phyloP scores from a whole-genome alignment of 164 flowering plant species.

The Annona cherimola region DNA sequence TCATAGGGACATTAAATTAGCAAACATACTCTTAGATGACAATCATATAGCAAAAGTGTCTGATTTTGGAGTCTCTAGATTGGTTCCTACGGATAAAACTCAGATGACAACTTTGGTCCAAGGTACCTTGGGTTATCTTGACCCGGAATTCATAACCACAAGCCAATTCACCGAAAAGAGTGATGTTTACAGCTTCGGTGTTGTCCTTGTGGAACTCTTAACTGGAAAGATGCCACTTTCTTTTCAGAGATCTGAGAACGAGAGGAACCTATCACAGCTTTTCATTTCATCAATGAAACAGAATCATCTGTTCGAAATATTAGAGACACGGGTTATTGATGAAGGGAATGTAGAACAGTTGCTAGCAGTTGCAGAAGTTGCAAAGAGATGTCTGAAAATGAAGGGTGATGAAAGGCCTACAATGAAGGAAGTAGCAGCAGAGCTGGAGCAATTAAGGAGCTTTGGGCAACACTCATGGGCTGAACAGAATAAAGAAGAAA shows the following conservation, averaged over 20 bases:
- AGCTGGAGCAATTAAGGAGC: constrained; percentile 1
- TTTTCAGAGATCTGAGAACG: background rate
- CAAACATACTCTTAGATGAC: no score
- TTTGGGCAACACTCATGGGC: background rate
- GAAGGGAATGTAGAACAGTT: background rate
- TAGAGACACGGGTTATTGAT: background rate
- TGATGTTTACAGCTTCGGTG: constrained; percentile 11
- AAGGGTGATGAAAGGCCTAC: constrained; percentile 4
- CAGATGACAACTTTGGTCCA: no score
- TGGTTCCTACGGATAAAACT: no score
- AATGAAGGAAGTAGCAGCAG: constrained; percentile 7
- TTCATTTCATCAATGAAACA: constrained; percentile 3
- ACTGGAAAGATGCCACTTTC: constrained; percentile 21
- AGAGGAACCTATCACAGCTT: background rate
- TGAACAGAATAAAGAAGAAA: background rate
- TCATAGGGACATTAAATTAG: no score
- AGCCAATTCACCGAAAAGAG: constrained; percentile 30
- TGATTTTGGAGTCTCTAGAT: no score
- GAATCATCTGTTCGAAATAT: background rate
- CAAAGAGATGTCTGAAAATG: constrained; percentile 3
- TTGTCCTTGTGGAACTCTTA: constrained; percentile 20
- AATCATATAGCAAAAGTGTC: no score
- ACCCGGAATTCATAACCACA: no score
- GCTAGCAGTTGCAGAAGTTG: constrained; percentile 1
- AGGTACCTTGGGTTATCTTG: no score